Conservation (phyloP, 2,329 filamentous ascomycete species). For the Alternaria sp. region DNA sequence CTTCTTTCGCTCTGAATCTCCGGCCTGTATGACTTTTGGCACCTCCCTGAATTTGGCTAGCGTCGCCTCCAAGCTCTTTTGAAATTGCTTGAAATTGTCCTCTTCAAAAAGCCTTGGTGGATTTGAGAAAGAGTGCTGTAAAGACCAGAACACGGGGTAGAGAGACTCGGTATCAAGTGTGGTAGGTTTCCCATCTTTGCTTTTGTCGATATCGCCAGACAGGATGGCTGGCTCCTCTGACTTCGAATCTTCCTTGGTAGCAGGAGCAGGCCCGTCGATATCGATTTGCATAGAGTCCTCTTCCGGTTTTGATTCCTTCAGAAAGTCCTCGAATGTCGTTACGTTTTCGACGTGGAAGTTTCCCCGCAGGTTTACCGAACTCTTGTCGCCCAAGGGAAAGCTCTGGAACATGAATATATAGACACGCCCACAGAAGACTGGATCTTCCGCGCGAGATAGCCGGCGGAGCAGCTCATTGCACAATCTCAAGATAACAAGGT, state of each 20-base stretch:
- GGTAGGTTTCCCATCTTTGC: conserved; percentile 56
- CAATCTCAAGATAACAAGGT: conserved; percentile 86
- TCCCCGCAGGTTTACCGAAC: conserved; percentile 93
- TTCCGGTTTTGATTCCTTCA: conserved; percentile 47
- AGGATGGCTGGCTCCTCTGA: conserved; percentile 37
- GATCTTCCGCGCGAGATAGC: conserved; percentile 94
- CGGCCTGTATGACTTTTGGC: conserved; percentile 73
- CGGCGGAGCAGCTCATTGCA: conserved; percentile 96
- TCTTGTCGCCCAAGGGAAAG: conserved; percentile 94
- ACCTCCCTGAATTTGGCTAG: conserved; percentile 78
- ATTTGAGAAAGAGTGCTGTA: conserved; percentile 91
- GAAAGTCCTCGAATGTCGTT: conserved; percentile 77
- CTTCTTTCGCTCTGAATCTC: conserved; percentile 69
- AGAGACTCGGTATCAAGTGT: conserved; percentile 73
- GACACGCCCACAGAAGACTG: conserved; percentile 94
- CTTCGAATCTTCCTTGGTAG: conserved; percentile 52
- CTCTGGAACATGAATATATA: conserved; percentile 99
- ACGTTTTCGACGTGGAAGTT: conserved; percentile 97
- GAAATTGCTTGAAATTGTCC: conserved; percentile 71
- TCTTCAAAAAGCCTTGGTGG: conserved; percentile 82
- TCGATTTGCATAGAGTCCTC: conserved; percentile 74
- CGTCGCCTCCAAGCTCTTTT: conserved; percentile 68
- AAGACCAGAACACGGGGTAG: conserved; percentile 92
- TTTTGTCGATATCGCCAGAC: conserved; percentile 56
- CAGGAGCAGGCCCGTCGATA: conserved; percentile 45